Evolutionary conservation across 805 yeast species (phyloP), one percentile per base, ranked within the genome.

Genomic region (Lipomyces lipofer): DNA sequence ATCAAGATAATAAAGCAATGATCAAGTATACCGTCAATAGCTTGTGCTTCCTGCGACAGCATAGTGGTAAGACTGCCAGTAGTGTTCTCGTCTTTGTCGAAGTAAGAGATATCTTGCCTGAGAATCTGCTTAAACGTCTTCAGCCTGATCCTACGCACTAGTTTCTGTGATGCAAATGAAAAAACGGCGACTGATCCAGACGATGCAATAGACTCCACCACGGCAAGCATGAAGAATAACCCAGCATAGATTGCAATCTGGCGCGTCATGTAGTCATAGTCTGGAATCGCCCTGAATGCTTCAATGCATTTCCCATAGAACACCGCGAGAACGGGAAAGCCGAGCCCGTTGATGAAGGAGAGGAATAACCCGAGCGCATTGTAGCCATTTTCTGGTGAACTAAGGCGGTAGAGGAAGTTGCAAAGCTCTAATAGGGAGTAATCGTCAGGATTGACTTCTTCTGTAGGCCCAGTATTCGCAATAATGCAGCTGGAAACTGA

Each of bases 261-360:
- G 52, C 58, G 58, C 32, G 42, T 15, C 53, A 58, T 39, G 50
- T 40, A 58, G 70, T 73, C 58, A 71, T 64, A 66, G 25, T 44
- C 47, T 2, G 69, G 63, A 49, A 47, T 24, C 17, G 21, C 38
- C 9, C 43, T 30, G 30, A 73, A 63, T 2, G 73, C 65, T 12
- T 62, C 52, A 42, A 74, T 64, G 19, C 66, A 63, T 28, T 69
- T 67, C 12, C 72, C 75, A 36, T 69, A 69, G 36, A 73, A 63
- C 47, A 72, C 65, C 33, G 71, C 67, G 59, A 69, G 63, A 8
- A 73, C 66, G 12, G 73, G 69, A 56, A 70, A 73, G 17, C 73
- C 73, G 51, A 69, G 66, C 4, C 77, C 77, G 17, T 64, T 58
- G 13, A 67, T 43, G n/a, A 64, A 39, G 39, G 75, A 63, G 8